Evolutionary conservation across 2,329 filamentous ascomycete genomes (phyloP).

Genomic region (Aspergillus jensenii): DNA sequence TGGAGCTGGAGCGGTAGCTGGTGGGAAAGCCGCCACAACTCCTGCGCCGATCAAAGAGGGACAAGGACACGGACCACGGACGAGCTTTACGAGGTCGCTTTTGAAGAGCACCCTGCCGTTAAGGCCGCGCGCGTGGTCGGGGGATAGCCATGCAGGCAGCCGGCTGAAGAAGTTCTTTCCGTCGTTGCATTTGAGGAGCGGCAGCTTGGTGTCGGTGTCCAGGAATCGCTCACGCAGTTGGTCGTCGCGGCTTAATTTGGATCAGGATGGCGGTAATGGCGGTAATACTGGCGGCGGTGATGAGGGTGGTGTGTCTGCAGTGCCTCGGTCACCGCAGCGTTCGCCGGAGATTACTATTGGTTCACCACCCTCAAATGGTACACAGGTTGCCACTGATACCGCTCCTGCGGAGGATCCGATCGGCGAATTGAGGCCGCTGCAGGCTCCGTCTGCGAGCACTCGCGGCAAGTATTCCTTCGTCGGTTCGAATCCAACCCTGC

Average conservation of each 20-base stretch:
- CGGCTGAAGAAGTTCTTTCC: slow-evolving; percentile 38
- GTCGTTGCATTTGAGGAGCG: slow-evolving; percentile 29
- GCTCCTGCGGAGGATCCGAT: slow-evolving; percentile 30
- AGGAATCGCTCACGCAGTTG: slow-evolving; percentile 31
- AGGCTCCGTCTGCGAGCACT: slow-evolving; percentile 18
- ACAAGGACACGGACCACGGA: slow-evolving; percentile 12
- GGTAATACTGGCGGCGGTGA: too few relatives aligned
- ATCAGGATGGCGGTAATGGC: slow-evolving; percentile 8
- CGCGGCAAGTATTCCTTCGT: slow-evolving; percentile 35
- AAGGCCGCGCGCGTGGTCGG: slow-evolving; percentile 38
- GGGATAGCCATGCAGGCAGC: slow-evolving; percentile 25
- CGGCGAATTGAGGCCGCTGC: slow-evolving; percentile 31
- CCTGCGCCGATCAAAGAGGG: not conserved
- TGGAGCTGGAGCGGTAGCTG: not conserved
- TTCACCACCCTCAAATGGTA: not conserved
- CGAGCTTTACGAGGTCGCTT: slow-evolving; percentile 36
- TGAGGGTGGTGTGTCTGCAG: not conserved
- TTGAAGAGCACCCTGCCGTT: slow-evolving; percentile 34
- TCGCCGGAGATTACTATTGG: slow-evolving; percentile 17
- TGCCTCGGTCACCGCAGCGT: slow-evolving; percentile 10
- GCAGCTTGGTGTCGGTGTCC: slow-evolving; percentile 14
- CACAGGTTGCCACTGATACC: not conserved
- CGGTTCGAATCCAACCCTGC: slow-evolving; percentile 41
- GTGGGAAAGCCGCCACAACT: not conserved
- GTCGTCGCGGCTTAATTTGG: slow-evolving; percentile 19